Conservation (phyloP, 345 rosid genomes). For the Garcia nutans region DNA sequence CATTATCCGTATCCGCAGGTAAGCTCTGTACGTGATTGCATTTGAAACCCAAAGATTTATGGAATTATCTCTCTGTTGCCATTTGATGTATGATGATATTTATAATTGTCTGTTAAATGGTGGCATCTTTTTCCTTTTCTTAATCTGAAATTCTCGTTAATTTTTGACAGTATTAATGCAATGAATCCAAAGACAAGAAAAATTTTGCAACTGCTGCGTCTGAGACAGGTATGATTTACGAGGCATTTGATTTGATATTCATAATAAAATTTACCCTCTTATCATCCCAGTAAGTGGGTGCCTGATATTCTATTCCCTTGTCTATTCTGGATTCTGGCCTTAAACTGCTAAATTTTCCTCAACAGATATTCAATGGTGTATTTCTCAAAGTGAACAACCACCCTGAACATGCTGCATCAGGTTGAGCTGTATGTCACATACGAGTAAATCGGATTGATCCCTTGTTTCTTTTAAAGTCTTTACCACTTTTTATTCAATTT, state of each 20-base stretch:
- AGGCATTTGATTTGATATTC: background rate
- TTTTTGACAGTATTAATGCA: constrained; percentile 63
- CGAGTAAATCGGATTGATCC: constrained; percentile 40
- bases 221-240: constrained; percentile 61
- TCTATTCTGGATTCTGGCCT: too few species aligned
- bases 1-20: constrained; percentile 28
- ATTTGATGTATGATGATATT: background rate
- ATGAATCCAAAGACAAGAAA: constrained; percentile 79
- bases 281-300: background rate
- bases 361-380: constrained; percentile 80
- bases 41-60: too few species aligned
- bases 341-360: background rate
- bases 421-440: constrained; percentile 83
- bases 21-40: background rate
- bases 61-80: too few species aligned
- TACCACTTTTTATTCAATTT: too few species aligned
- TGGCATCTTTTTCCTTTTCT: too few species aligned
- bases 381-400: constrained; percentile 70
- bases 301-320: background rate
- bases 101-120: background rate
- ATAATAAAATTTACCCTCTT: background rate
- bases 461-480: too few species aligned
- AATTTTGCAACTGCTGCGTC: constrained; percentile 82
- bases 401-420: constrained; percentile 70
- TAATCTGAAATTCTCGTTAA: too few species aligned